phyloP scores from a whole-genome alignment of 768 basidiomycete species.

The Amanita molliuscula region DNA sequence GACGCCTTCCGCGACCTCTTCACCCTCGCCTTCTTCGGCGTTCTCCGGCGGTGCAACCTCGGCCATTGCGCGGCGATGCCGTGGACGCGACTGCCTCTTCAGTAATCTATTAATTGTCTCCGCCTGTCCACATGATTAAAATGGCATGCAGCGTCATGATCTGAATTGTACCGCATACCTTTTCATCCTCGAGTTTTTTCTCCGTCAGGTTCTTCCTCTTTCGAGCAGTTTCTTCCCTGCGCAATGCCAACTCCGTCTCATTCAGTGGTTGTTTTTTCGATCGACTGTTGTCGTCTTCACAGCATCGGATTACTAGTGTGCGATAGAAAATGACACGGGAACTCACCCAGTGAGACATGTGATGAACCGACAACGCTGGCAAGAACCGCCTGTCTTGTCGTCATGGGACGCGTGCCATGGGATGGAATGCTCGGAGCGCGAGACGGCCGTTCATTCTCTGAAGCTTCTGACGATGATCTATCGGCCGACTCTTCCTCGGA shows the following conservation, averaged over 20 bases:
- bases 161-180: slow-evolving; percentile 30
- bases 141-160: neutral
- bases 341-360: slow-evolving; percentile 54
- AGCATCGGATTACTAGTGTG: neutral
- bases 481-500: slow-evolving; percentile 28
- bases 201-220: slow-evolving; percentile 75
- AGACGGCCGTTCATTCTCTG: slow-evolving; percentile 11
- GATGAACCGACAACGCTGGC: slow-evolving; percentile 59
- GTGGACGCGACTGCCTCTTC: slow-evolving; percentile 71
- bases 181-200: slow-evolving; percentile 81
- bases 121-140: slow-evolving; percentile 29
- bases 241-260: slow-evolving; percentile 61
- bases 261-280: slow-evolving; percentile 61
- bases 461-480: slow-evolving; percentile 14
- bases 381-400: slow-evolving; percentile 59
- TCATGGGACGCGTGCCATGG: slow-evolving; percentile 29
- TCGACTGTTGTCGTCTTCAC: slow-evolving; percentile 14
- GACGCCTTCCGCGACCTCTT: slow-evolving; percentile 24
- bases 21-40: slow-evolving; percentile 28
- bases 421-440: slow-evolving; percentile 19
- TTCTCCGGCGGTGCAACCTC: slow-evolving; percentile 22
- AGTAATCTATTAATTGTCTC: slow-evolving; percentile 86
- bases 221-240: slow-evolving; percentile 71
- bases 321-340: neutral
- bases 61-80: slow-evolving; percentile 47